Evolutionary conservation across 345 rosid genomes (phyloP), one percentile per base, ranked within the genome.

Genomic region (Pistacia atlantica): DNA sequence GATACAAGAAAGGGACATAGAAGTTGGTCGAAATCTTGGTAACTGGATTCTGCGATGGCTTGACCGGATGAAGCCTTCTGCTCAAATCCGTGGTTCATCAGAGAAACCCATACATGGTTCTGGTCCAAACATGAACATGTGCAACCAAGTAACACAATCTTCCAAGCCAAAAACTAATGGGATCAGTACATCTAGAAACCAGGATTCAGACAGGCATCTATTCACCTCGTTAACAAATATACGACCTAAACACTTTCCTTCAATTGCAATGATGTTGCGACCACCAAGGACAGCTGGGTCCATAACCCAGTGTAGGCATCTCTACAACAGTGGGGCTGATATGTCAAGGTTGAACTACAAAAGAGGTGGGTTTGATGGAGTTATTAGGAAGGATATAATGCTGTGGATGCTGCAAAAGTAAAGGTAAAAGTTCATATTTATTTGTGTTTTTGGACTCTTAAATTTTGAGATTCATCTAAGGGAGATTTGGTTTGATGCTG

Each of bases 11-110:
- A 87, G 99, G 81, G 98, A 96, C 83, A 79, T 93, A 69, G 92
- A 90, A 86, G 95, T 96, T 54, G 99, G 99, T 75, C 77, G 93
- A 71, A 92, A 89, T 78, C 77, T 93, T 4, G 97, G 99, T 35
- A 96, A 96, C 86, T 79, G 98, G 93, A 89, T 96, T 64, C 88
- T 93, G 45, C 91, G 92, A 51, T 91, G 91, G 91, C 95, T 96
- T 35, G 92, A 93, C 78, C 75, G 84, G 61, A 87, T 89, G 93
- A 96, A 92, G 80, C 97, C 99, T n/a, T 87, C 97, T 12, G 98
- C 99, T 71, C 89, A 88, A 79, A 96, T 96, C 62, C 93, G 93
- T 56, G 82, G 75, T 54, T 51, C 84, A 55, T 76, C 80, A 1
- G 81, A 69, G 66, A 84, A 74, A 66, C 70, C 77, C 35, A 78